A percentile compares a stretch with the other conserved stretches of the same genome.
These are phyloP conservation scores for Daldinia sp. DNA, from an alignment of 2,329 filamentous ascomycete genomes.

Conservation along the genomic window DNA sequence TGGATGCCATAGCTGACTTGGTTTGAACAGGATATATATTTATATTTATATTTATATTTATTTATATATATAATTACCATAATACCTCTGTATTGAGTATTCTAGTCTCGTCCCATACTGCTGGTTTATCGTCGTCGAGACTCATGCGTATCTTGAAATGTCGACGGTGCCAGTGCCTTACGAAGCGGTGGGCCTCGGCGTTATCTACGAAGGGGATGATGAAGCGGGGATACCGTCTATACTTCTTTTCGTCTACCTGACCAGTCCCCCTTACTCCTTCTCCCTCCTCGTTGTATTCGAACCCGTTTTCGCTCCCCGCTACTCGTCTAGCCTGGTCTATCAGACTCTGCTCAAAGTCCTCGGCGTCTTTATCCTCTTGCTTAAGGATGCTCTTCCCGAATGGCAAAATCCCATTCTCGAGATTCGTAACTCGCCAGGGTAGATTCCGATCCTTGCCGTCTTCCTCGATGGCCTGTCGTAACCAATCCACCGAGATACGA, in stretches of 20 bases:
- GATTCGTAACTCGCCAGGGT: conserved; percentile 48
- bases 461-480: conserved; percentile 51
- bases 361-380: conserved; percentile 16
- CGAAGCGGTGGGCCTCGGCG: conserved; percentile 61
- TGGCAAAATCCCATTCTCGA: conserved; percentile 43
- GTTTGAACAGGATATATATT: not conserved
- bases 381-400: conserved; percentile 44
- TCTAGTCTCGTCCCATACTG: conserved; percentile 42
- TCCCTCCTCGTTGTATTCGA: not conserved
- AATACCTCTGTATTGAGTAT: conserved; percentile 43
- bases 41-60: conserved; percentile 3
- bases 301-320: not conserved
- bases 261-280: not conserved
- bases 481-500: conserved; percentile 45
- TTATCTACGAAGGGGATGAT: conserved; percentile 64
- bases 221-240: conserved; percentile 55
- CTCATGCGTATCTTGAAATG: conserved; percentile 44
- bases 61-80: conserved; percentile 39
- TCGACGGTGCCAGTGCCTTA: conserved; percentile 54
- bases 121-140: conserved; percentile 10
- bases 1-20: not conserved
- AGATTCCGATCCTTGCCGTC: conserved; percentile 55
- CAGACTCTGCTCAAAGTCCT: conserved; percentile 1
- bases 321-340: conserved; percentile 14
- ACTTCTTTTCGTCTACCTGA: conserved; percentile 41